phyloP scores from a whole-genome alignment of 176 grass and related monocot species.

The Oryza glumipatula region DNA sequence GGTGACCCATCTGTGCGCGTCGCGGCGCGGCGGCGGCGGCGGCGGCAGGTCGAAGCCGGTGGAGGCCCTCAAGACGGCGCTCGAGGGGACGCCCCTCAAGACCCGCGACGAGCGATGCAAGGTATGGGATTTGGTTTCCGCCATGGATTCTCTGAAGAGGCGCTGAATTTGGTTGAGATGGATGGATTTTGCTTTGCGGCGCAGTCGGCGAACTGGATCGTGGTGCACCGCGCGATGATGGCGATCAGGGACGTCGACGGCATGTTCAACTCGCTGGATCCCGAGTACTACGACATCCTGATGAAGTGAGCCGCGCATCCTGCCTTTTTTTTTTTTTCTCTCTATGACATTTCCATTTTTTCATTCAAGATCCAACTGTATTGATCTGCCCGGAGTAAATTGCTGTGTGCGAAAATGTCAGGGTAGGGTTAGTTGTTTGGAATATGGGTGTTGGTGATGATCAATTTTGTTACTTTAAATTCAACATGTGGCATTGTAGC shows the following conservation, averaged over 20 bases:
- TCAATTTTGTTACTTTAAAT: conserved; percentile 10
- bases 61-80: conserved; percentile 92
- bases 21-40: neutral
- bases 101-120: conserved; percentile 98
- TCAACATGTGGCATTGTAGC: neutral
- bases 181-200: neutral
- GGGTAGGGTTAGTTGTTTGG: neutral
- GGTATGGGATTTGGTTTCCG: conserved; percentile 36
- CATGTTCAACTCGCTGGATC: conserved; percentile 90
- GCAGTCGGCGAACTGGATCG: conserved; percentile 96
- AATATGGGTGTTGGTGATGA: neutral
- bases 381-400: neutral
- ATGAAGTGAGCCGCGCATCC: conserved; percentile 71
- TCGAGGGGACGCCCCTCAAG: conserved; percentile 89
- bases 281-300: conserved; percentile 97
- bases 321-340: neutral
- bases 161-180: conserved; percentile 9
- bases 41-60: conserved; percentile 85
- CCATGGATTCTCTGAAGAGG: neutral
- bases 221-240: conserved; percentile 98
- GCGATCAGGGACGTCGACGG: conserved; percentile 93
- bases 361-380: neutral
- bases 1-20: neutral
- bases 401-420: neutral
- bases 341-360: neutral